Percentiles rank a stretch among this genome's conserved stretches.
phyloP scores from a whole-genome alignment of 2,329 filamentous ascomycete genomes.

The Emmonsia crescens region DNA sequence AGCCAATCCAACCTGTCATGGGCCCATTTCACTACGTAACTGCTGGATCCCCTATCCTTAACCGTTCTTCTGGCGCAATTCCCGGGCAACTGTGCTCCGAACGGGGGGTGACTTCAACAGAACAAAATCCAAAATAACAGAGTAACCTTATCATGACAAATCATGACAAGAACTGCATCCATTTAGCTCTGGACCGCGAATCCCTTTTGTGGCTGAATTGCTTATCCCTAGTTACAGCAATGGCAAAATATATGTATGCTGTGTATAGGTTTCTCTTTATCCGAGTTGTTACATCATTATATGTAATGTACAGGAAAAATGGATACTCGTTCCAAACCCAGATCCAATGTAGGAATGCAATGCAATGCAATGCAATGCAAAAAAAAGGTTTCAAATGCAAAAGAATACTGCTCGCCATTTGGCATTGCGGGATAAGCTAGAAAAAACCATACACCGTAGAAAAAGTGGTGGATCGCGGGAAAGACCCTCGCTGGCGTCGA shows the following conservation, averaged over 20 bases:
- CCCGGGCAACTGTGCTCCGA: not conserved
- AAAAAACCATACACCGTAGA: no score
- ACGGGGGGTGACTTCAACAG: not conserved
- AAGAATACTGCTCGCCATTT: not conserved
- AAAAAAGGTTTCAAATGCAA: not conserved
- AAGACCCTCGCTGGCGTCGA: not conserved
- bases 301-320: not conserved
- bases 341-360: not conserved
- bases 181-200: not conserved
- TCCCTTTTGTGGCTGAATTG: no score
- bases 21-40: no score
- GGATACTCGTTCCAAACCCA: not conserved
- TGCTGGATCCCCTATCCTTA: no score
- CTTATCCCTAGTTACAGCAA: no score
- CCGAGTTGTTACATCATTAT: not conserved
- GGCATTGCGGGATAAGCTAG: not conserved
- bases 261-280: no score
- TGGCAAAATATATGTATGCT: no score
- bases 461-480: no score
- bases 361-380: no score
- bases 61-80: not conserved
- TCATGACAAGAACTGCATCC: not conserved
- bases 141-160: not conserved
- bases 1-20: not conserved
- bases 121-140: not conserved